These are phyloP conservation scores for Exsudoporus frostii DNA, from an alignment of 768 basidiomycete genomes.

Conservation along the genomic window DNA sequence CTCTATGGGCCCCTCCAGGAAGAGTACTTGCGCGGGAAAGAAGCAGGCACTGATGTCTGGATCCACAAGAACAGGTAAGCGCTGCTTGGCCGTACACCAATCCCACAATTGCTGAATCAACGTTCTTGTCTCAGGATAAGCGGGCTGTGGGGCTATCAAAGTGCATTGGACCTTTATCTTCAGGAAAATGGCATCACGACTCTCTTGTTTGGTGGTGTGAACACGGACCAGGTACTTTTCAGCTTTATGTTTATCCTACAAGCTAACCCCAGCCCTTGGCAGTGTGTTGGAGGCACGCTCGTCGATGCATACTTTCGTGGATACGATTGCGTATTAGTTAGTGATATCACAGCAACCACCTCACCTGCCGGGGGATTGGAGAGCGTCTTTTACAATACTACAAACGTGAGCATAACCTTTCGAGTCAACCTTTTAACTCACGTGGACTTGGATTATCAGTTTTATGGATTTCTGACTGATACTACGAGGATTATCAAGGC, in stretches of 20 bases:
- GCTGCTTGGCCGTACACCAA: neutral
- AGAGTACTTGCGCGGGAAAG: conserved; percentile 49
- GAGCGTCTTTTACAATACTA: conserved; percentile 56
- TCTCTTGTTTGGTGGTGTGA: conserved; percentile 62
- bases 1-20: conserved; percentile 62
- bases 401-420: conserved; percentile 40
- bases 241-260: neutral
- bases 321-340: conserved; percentile 58
- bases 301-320: conserved; percentile 62
- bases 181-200: conserved; percentile 61
- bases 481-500: conserved; percentile 28
- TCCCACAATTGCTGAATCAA: neutral
- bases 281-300: conserved; percentile 67
- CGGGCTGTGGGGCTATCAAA: conserved; percentile 62
- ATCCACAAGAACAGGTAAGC: conserved; percentile 65
- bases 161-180: conserved; percentile 59
- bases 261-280: neutral
- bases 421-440: neutral
- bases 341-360: conserved; percentile 61
- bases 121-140: conserved; percentile 46
- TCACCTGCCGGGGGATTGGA: conserved; percentile 55
- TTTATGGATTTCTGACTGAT: conserved; percentile 51
- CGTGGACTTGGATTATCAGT: conserved; percentile 28
- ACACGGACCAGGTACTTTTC: conserved; percentile 55
- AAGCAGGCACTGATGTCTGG: conserved; percentile 63